phyloP scores from a whole-genome alignment of 2,329 filamentous ascomycete species.

The Trematosphaeria pertusa region DNA sequence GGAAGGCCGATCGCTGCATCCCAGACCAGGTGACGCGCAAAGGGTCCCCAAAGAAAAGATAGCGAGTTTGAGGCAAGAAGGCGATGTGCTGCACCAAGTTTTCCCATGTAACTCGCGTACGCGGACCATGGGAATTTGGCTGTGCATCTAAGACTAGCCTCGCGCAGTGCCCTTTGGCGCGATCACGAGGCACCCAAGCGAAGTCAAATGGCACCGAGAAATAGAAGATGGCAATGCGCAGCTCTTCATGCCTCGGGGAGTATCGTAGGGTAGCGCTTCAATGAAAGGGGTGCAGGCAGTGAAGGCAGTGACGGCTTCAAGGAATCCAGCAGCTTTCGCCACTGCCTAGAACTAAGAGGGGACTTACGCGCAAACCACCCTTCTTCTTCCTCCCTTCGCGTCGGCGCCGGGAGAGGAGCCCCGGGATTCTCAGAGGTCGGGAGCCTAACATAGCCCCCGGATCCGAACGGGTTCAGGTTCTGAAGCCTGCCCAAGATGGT shows the following conservation, averaged over 20 bases:
- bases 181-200: conserved; percentile 33
- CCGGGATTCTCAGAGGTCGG: conserved; percentile 83
- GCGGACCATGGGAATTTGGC: conserved; percentile 19
- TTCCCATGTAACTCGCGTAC: conserved; percentile 10
- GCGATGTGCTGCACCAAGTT: conserved; percentile 22
- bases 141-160: conserved; percentile 36
- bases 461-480: conserved; percentile 85
- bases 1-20: conserved; percentile 33
- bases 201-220: conserved; percentile 17
- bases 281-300: conserved; percentile 14
- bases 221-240: conserved; percentile 22
- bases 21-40: conserved; percentile 36
- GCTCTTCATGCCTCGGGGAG: conserved; percentile 19
- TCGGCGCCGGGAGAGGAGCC: conserved; percentile 84
- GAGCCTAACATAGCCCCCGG: conserved; percentile 86
- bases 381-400: conserved; percentile 90
- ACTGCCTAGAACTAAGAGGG: conserved; percentile 29
- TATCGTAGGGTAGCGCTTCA: conserved; percentile 1
- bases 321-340: conserved; percentile 17
- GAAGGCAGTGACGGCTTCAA: conserved; percentile 16
- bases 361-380: conserved; percentile 92
- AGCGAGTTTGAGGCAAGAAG: conserved; percentile 25
- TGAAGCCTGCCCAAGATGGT: conserved; percentile 82
- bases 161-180: conserved; percentile 29
- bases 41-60: conserved; percentile 15